A percentile compares a stretch with the other conserved stretches of the same genome.
Conservation (phyloP, 257 asterid species). For the Osmanthus fragrans region DNA sequence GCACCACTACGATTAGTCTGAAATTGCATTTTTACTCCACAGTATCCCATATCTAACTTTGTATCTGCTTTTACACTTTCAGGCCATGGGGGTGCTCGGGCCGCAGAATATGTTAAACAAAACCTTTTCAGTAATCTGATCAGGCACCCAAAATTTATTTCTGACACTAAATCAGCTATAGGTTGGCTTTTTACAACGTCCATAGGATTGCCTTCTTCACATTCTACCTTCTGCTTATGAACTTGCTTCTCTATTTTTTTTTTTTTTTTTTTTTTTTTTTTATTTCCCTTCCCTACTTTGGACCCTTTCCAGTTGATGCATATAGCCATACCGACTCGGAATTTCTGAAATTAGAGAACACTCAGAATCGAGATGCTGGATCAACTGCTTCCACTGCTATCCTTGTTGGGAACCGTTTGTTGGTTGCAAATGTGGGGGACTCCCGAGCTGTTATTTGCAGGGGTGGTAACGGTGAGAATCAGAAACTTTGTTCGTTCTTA, state of each 20-base stretch:
- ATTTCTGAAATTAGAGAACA: slow-evolving; percentile 82
- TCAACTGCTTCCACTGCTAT: slow-evolving; percentile 98
- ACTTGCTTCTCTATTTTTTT: neutral
- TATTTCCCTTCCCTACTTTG: neutral
- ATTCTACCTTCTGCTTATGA: neutral
- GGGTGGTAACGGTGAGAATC: slow-evolving; percentile 73
- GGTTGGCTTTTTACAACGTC: slow-evolving; percentile 38
- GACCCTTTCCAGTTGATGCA: slow-evolving; percentile 73
- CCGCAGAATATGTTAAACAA: slow-evolving; percentile 93
- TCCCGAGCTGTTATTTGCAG: slow-evolving; percentile 93
- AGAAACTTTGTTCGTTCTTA: neutral
- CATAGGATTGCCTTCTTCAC: neutral
- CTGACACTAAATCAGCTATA: slow-evolving; percentile 90
- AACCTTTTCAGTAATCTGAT: slow-evolving; percentile 93
- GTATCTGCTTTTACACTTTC: slow-evolving; percentile 23
- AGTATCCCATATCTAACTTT: neutral
- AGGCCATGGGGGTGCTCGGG: slow-evolving; percentile 99
- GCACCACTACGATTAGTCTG: neutral
- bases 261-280: neutral
- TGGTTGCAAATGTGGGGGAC: slow-evolving; percentile 96
- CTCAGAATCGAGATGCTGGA: slow-evolving; percentile 87
- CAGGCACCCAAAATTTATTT: slow-evolving; percentile 83
- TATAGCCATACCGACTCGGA: slow-evolving; percentile 89
- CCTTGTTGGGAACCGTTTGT: slow-evolving; percentile 84
- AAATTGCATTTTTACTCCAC: neutral